Evolutionary conservation across 148 eudicot species (phyloP).

Genomic region (Cornus suecica): DNA sequence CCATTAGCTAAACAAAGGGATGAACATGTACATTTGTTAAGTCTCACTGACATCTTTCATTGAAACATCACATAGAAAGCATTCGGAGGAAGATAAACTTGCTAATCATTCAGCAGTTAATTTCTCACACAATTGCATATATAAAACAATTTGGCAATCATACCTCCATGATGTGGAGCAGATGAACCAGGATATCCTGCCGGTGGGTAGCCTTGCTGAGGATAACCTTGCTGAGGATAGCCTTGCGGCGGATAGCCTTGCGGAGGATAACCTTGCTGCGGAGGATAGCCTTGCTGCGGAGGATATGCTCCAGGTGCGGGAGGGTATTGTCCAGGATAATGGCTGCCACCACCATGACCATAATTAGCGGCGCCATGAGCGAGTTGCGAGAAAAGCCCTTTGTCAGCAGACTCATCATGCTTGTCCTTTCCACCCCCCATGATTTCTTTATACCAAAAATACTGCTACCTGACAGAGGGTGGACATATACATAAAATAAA

Average conservation of each 20-base stretch:
- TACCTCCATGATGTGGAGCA: conserved; percentile 46
- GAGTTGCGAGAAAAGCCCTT: conserved; percentile 53
- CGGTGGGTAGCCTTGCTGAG: conserved; percentile 33
- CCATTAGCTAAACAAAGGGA: neutral
- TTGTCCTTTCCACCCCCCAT: conserved; percentile 83
- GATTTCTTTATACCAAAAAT: conserved; percentile 20
- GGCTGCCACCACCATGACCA: conserved; percentile 17
- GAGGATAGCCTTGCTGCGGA: conserved; percentile 31
- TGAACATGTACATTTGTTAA: neutral
- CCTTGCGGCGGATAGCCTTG: conserved; percentile 26
- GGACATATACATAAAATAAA: neutral
- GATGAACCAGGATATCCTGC: conserved; percentile 32
- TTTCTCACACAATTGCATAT: neutral
- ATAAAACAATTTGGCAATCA: neutral
- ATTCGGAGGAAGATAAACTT: neutral
- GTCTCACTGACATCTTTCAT: neutral
- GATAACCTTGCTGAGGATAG: conserved; percentile 24
- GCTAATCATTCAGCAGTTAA: conserved; percentile 2
- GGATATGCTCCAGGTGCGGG: conserved; percentile 31
- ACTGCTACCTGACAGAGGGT: neutral
- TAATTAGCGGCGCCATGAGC: conserved; percentile 23
- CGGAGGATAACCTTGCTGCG: conserved; percentile 27
- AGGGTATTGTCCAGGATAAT: conserved; percentile 37
- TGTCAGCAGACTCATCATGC: conserved; percentile 50
- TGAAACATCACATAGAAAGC: neutral